Conservation (phyloP, 805 yeast genomes). For the Cyberlindnera xylosilytica region DNA sequence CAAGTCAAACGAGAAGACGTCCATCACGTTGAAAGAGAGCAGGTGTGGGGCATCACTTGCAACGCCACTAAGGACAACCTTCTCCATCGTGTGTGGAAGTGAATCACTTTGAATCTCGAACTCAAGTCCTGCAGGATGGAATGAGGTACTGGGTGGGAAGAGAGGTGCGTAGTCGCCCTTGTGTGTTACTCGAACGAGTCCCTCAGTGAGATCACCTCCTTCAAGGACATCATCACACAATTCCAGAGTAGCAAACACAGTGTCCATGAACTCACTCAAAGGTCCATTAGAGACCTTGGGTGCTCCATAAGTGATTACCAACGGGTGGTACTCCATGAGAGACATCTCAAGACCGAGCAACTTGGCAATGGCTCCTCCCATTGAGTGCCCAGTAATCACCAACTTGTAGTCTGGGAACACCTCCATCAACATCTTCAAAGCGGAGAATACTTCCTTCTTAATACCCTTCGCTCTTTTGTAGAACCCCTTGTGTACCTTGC, state of each 20-base stretch:
- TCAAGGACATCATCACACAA: conserved; percentile 30
- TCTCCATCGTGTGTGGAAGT: conserved; percentile 34
- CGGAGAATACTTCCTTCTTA: conserved; percentile 27
- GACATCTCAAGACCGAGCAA: conserved; percentile 61
- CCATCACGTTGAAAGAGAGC: background rate
- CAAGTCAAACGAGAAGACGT: conserved; percentile 14
- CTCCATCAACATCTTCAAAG: conserved; percentile 33
- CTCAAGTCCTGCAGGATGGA: conserved; percentile 33
- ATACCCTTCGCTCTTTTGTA: conserved; percentile 40
- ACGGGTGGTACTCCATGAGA: conserved; percentile 51
- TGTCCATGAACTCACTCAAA: conserved; percentile 52
- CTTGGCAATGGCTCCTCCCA: conserved; percentile 70
- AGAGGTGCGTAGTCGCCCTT: conserved; percentile 55
- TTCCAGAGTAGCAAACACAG: conserved; percentile 38
- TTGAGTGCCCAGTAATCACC: conserved; percentile 67
- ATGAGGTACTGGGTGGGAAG: conserved; percentile 50
- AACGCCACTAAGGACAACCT: conserved; percentile 17
- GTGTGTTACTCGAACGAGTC: conserved; percentile 56
- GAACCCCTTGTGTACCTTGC: conserved; percentile 66
- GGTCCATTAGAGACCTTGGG: conserved; percentile 61
- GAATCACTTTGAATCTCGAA: conserved; percentile 33
- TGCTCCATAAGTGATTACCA: conserved; percentile 60
- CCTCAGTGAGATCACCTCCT: conserved; percentile 22
- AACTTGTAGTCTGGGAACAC: conserved; percentile 48
- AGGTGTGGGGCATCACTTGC: conserved; percentile 14